Evolutionary conservation across 73 alveolate genomes (phyloP), one percentile per base, ranked within the genome.

Genomic region (Urostyla sp.): DNA sequence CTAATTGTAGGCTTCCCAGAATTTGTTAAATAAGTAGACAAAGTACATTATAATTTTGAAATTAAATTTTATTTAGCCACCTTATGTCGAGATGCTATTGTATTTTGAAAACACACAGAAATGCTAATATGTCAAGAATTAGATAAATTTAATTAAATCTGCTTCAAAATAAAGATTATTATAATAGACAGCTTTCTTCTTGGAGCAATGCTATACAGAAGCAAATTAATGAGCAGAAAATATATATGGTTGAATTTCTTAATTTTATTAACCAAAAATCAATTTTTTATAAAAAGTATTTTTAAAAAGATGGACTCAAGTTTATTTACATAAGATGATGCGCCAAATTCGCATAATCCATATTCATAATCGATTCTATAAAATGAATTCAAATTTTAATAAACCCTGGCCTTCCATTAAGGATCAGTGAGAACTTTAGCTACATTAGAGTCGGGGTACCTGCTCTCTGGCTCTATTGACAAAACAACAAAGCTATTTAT

Each of bases 381-480:
- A 10, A 54, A 76, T 37, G 82, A 60, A 13, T 80, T 43, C 53
- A 30, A 28, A 48, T 66, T 80, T 74, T 24, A 52, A 32, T 60
- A 80, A 38, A 40, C 78, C 23, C 35, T 80, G 13, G 75, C 67
- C 10, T 67, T 80, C 18, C 90, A 80, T 48, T 30, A 48, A 30
- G 90, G 90, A n/a, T 21, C 74, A 15, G 90, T 80, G 13, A 43
- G 90, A 20, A 23, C 78, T 35, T 40, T 80, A 7, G 75, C 83
- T 4, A 24, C 83, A 27, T 61, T 73, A 16, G 75, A 48, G 15
- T 24, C 38, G 15, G 77, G 69, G 20, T 28, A 23, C 32, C 20
- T 84, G 80, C 67, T 84, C 67, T 73, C 88, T 28, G 92, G 92
- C 6, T 74, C 88, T 1, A 51, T 84, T 16, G 92, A 84, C 49